A percentile compares a stretch with the other conserved stretches of the same genome.
Conservation (phyloP, 1,284 basidiomycete species). For the Austropuccinia psidii region DNA sequence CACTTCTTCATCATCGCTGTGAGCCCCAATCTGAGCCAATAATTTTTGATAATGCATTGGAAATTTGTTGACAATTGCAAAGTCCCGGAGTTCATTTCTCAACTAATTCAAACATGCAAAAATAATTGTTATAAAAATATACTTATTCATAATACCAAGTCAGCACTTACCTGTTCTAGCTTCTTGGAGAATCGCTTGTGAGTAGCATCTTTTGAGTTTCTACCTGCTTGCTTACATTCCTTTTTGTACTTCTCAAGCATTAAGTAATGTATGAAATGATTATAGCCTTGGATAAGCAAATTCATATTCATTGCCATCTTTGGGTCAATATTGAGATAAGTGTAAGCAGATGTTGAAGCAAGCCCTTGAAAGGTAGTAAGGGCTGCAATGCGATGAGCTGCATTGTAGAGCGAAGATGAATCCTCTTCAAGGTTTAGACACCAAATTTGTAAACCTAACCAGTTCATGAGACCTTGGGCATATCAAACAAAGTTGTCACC, state of each 20-base stretch:
- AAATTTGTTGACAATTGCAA: slow-evolving; percentile 10
- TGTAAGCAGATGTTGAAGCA: not conserved
- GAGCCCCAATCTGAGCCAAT: not conserved
- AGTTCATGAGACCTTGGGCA: slow-evolving; percentile 3
- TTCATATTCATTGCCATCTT: not conserved
- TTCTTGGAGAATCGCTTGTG: not conserved
- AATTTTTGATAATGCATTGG: slow-evolving; percentile 1
- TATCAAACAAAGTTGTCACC: slow-evolving; percentile 15
- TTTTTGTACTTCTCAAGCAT: not conserved
- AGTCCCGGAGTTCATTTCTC: not conserved
- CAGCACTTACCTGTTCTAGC: not conserved
- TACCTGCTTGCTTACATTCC: not conserved
- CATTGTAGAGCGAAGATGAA: not conserved
- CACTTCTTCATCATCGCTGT: slow-evolving; percentile 24
- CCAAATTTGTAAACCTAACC: slow-evolving; percentile 3
- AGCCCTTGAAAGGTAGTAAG: slow-evolving; percentile 14
- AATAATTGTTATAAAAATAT: not conserved
- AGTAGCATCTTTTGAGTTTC: not conserved
- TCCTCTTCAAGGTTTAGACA: not conserved
- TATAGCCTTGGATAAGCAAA: slow-evolving; percentile 2
- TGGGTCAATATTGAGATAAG: slow-evolving; percentile 3
- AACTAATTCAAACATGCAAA: not conserved
- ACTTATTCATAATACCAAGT: not conserved
- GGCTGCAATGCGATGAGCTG: slow-evolving; percentile 18
- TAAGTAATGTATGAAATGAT: slow-evolving; percentile 19